These are phyloP conservation scores for Lichtheimia hyalospora DNA, from an alignment of 371 early-diverging fungal species.

Conservation along the genomic window DNA sequence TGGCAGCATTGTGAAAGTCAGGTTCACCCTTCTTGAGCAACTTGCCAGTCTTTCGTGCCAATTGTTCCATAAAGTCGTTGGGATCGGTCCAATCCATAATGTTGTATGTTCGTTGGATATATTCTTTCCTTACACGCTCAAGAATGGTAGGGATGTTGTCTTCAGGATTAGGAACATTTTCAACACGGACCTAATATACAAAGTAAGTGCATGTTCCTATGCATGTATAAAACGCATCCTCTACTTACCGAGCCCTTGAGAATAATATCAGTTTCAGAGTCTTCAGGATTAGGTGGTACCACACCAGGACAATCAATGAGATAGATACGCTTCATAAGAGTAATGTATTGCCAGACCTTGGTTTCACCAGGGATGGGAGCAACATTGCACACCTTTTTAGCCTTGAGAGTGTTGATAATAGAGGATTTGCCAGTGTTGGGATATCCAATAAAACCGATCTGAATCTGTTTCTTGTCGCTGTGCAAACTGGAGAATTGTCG, in stretches of 20 bases:
- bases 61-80: conserved; percentile 88
- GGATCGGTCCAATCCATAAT: conserved; percentile 82
- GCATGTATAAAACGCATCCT: not conserved
- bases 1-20: conserved; percentile 91
- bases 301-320: conserved; percentile 99
- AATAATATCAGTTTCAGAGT: conserved; percentile 94
- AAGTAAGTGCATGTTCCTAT: not conserved
- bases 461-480: conserved; percentile 96
- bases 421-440: conserved; percentile 97
- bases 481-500: conserved; percentile 96
- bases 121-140: conserved; percentile 84
- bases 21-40: conserved; percentile 97
- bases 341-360: conserved; percentile 99
- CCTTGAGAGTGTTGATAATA: conserved; percentile 98
- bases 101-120: conserved; percentile 89
- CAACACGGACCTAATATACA: conserved; percentile 76
- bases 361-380: conserved; percentile 99
- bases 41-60: conserved; percentile 91
- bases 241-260: conserved; percentile 89
- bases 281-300: conserved; percentile 87
- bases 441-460: conserved; percentile 97
- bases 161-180: conserved; percentile 94
- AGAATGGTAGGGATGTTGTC: conserved; percentile 90
- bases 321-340: conserved; percentile 98
- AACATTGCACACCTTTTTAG: conserved; percentile 97